Evolutionary conservation across 306 rosid genomes (phyloP).

Genomic region (Acacia confusa): DNA sequence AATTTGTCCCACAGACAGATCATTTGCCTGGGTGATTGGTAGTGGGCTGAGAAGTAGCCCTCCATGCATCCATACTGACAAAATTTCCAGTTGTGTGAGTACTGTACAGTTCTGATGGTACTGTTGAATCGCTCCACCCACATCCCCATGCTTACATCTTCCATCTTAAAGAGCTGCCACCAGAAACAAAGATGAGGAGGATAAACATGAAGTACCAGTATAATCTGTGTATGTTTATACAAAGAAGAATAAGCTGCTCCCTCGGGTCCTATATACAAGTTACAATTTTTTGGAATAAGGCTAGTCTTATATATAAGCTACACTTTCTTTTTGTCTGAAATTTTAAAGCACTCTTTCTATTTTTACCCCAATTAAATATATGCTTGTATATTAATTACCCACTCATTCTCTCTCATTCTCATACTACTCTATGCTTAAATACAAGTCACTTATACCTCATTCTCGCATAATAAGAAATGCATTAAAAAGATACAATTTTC

Average conservation of each 20-base stretch:
- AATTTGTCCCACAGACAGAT: conserved; percentile 90
- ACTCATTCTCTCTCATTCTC: too few species aligned
- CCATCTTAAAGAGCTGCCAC: conserved; percentile 95
- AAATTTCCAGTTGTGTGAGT: conserved; percentile 96
- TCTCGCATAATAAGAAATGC: too few species aligned
- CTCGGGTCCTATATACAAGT: neutral
- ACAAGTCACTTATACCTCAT: too few species aligned
- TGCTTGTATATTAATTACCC: too few species aligned
- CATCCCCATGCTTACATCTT: conserved; percentile 99
- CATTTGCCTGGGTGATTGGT: conserved; percentile 98
- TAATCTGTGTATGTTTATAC: neutral
- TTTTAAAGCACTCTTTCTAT: too few species aligned
- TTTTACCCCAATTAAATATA: too few species aligned
- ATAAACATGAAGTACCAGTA: neutral
- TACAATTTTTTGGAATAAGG: too few species aligned
- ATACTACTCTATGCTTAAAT: too few species aligned
- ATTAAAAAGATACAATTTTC: too few species aligned
- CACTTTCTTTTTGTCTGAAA: too few species aligned
- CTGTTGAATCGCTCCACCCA: conserved; percentile 87
- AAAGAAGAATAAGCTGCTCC: neutral
- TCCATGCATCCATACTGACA: conserved; percentile 98
- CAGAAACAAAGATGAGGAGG: conserved; percentile 12
- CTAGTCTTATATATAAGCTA: too few species aligned
- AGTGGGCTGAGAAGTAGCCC: conserved; percentile 89
- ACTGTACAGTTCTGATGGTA: conserved; percentile 51